Base-by-base conservation (phyloP, 2,329 filamentous ascomycete species). In the Orbilia ellipsospora region DNA sequence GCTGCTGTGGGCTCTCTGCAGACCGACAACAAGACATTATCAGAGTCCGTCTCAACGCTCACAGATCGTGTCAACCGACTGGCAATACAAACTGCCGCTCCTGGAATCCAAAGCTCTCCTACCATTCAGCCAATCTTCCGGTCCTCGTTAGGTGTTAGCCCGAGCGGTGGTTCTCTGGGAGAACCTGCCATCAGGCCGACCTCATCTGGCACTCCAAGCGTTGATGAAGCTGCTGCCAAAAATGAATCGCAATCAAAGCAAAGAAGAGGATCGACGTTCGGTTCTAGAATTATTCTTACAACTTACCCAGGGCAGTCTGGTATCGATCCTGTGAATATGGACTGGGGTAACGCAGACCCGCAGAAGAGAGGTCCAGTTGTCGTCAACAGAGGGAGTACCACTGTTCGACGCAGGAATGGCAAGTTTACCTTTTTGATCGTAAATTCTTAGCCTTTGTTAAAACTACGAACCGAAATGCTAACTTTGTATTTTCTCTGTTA, bases 261-360 rank as follows among this genome's bases (percentile, higher is more conserved):
- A 83, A 78, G 82, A 83, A 78, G 77, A 82, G 50, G 85, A 83
- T 78, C 80, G 79, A 16, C 80, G 83, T 55, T 84, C 83, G 57
- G 83, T 45, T 88, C 86, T 52, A 88, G 89, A 79, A 90, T 90
- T 80, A 89, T 90, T 78, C 84, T 92, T 78, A 92, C 90, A 60
- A 97, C 94, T 4, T 97, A 98, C 83, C 94, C 94, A 28, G 93
- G 93, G 79, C 94, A 97, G 83, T 93, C 92, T 78, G 94, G 94
- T 77, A 94, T 98, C 82, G 92, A 96, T 78, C 94, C 94, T n/a
- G 84, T 97, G 61, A 88, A 89, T 20, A 89, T 98, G 86, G 87
- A 91, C 79, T 98, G 94, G 94, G 94, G 94, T 60, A 88, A 92
- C 66, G 84, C 87, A 65, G 92, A 96, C 81, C 89, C 92, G 45